These are phyloP conservation scores for Fusarium xylarioides DNA, from an alignment of 2,329 filamentous ascomycete genomes.

Conservation along the genomic window DNA sequence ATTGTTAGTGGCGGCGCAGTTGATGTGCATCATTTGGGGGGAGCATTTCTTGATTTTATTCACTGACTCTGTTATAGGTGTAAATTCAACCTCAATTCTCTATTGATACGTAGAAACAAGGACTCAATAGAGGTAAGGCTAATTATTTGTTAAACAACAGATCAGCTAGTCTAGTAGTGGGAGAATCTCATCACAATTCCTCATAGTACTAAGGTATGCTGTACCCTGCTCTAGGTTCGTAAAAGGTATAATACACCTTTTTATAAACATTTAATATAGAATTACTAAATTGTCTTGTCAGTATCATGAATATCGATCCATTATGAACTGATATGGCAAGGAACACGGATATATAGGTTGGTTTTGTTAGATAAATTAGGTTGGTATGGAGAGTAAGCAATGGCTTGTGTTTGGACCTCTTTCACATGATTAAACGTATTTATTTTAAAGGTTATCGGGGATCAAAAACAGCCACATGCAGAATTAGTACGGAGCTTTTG, in stretches of 20 bases:
- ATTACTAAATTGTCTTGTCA: background rate
- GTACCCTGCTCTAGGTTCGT: background rate
- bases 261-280: background rate
- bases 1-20: conserved; percentile 31
- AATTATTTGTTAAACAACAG: background rate
- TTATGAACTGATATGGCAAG: background rate
- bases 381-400: background rate
- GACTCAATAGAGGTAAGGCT: no score
- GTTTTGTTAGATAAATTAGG: background rate
- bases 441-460: background rate
- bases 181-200: background rate
- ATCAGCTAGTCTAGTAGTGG: no score
- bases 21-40: background rate
- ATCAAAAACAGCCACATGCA: conserved; percentile 12
- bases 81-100: background rate
- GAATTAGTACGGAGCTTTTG: background rate
- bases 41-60: background rate
- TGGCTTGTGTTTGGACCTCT: background rate
- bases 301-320: background rate
- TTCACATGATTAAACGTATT: conserved; percentile 10
- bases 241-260: background rate
- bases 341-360: background rate
- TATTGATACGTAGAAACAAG: background rate
- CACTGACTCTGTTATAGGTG: background rate
- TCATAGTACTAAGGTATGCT: no score